Evolutionary conservation across 345 rosid species (phyloP).

Genomic region (Kandelia obovata): DNA sequence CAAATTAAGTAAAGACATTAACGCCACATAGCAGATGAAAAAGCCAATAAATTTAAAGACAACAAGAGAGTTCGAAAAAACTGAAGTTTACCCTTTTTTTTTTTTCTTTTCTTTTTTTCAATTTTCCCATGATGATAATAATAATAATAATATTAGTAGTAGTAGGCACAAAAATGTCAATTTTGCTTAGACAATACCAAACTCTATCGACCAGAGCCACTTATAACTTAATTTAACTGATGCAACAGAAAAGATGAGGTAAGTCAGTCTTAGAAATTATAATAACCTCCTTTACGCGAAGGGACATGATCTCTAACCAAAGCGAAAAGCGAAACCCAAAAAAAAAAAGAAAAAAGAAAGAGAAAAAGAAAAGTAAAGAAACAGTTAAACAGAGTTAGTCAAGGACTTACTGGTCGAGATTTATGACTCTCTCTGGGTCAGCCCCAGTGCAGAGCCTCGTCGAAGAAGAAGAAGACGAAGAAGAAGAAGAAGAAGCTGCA

Average conservation of each 20-base stretch:
- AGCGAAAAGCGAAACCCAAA: background rate
- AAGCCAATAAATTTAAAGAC: too few species aligned
- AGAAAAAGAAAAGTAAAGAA: background rate
- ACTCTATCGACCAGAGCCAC: background rate
- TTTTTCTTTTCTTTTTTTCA: too few species aligned
- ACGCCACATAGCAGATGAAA: background rate
- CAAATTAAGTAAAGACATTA: too few species aligned
- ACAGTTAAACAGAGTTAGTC: background rate
- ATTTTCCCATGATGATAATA: background rate
- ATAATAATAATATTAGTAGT: background rate
- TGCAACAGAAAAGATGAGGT: background rate
- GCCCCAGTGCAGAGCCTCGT: conserved; percentile 15
- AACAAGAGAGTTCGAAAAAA: too few species aligned
- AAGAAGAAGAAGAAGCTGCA: conserved; percentile 10
- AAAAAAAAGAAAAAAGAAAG: too few species aligned
- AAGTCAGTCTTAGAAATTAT: too few species aligned
- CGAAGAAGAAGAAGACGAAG: conserved; percentile 20
- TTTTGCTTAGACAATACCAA: background rate
- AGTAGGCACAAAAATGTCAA: background rate
- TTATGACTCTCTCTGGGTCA: conserved; percentile 43
- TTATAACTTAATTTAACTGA: background rate
- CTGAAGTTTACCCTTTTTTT: too few species aligned
- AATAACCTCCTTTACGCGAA: too few species aligned
- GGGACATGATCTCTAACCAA: background rate
- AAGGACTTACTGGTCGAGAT: conserved; percentile 60